Base-by-base conservation (phyloP, 2,329 filamentous ascomycete species). In the Daldinia eschscholtzii region DNA sequence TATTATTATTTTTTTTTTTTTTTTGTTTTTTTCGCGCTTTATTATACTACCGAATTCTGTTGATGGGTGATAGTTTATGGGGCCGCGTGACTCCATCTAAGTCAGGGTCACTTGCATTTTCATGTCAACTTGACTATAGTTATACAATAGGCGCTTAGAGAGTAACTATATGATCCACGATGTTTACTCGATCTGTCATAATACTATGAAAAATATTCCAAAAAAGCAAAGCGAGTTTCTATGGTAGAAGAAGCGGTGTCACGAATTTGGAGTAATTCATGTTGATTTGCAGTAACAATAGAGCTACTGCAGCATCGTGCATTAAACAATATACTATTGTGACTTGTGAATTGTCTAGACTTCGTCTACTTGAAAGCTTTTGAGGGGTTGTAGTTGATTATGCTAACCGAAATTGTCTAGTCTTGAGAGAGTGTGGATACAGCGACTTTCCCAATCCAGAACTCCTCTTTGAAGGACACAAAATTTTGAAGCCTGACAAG, bases 331-430 rank as follows among this genome's bases (percentile, higher is more conserved):
- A 48, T 10, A 52, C 4, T 52, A 18, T 18, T 52, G 12, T n/a
- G 15, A 33, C 15, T 33, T 33, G 41, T 33, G n/a, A 15, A 30
- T 30, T 33, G 15, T 52, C 46, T 33, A 52, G 46, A n/a, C 46
- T 33, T 52, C 9, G 7, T 52, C 4, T 10, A 30, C 46, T 10
- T 33, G 1, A 33, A 52, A 7, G 26, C 26, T 30, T 52, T 52
- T 52, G 46, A 52, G 46, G 46, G 46, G 46, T 52, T 52, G 15
- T 18, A 15, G n/a, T 52, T 18, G 46, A 52, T 20, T 33, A 33
- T n/a, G 33, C 46, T 52, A 52, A 52, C 46, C 33, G 18, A 3
- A 48, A 52, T 52, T 52, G 46, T 26, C 28, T 30, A 52, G 46
- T 52, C n/a, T 18, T 18, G n/a, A 15, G 46, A 52, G 46, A 33